These are phyloP conservation scores for Elsinoe necatrix DNA, from an alignment of 2,329 filamentous ascomycete species.

Conservation along the genomic window DNA sequence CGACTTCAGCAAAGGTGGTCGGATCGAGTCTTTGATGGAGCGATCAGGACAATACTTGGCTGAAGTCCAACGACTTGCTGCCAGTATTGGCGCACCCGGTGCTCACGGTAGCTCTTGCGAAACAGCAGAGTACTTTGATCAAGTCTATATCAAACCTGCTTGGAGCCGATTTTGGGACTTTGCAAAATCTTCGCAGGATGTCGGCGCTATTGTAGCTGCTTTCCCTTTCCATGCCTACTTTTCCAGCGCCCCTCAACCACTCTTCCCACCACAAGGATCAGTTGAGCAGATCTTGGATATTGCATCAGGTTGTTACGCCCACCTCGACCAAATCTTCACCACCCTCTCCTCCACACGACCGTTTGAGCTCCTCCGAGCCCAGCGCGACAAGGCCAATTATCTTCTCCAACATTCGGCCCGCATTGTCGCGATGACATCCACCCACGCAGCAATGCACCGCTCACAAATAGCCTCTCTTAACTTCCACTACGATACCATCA, in stretches of 20 bases:
- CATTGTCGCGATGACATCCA: slow-evolving; percentile 97
- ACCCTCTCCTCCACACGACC: slow-evolving; percentile 89
- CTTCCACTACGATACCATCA: slow-evolving; percentile 93
- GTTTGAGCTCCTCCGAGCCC: slow-evolving; percentile 84
- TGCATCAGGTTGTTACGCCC: slow-evolving; percentile 74
- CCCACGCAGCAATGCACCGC: slow-evolving; percentile 88
- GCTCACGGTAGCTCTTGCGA: slow-evolving; percentile 96
- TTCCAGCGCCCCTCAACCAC: slow-evolving; percentile 71
- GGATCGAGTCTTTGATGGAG: slow-evolving; percentile 90
- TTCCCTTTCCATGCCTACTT: slow-evolving; percentile 92
- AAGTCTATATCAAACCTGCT: slow-evolving; percentile 77
- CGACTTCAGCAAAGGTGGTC: slow-evolving; percentile 87
- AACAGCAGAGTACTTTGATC: slow-evolving; percentile 93
- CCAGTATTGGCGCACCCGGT: slow-evolving; percentile 76
- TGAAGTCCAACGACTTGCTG: slow-evolving; percentile 79
- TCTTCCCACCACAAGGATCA: slow-evolving; percentile 62
- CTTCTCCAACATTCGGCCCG: slow-evolving; percentile 91
- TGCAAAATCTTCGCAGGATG: slow-evolving; percentile 45
- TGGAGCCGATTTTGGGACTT: slow-evolving; percentile 78
- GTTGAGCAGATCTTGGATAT: slow-evolving; percentile 65
- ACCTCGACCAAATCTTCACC: slow-evolving; percentile 82
- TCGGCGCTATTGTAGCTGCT: slow-evolving; percentile 53
- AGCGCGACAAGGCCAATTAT: slow-evolving; percentile 92
- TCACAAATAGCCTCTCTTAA: slow-evolving; percentile 85
- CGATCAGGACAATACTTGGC: slow-evolving; percentile 69